Conservation (phyloP, 164 flowering plant species). For the Kalanchoe fedtschenkoi region DNA sequence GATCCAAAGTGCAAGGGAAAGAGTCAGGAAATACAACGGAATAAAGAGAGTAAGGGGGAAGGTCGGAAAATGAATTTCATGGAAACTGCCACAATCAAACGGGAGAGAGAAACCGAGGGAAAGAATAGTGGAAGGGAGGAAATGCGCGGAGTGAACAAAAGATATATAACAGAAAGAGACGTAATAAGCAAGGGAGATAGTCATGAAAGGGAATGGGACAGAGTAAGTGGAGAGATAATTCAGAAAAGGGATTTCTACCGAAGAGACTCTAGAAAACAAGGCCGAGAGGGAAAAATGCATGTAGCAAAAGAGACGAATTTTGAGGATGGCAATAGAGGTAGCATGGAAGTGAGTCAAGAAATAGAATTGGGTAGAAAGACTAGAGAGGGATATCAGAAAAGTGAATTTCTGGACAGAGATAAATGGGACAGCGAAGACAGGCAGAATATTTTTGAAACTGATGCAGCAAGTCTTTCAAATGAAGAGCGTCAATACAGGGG, state of each 20-base stretch:
- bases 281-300: neutral
- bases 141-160: neutral
- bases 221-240: neutral
- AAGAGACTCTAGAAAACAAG: neutral
- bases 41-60: neutral
- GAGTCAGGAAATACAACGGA: neutral
- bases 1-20: neutral
- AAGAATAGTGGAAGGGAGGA: neutral
- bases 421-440: neutral
- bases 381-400: neutral
- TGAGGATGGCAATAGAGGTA: neutral
- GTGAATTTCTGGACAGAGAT: neutral
- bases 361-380: neutral
- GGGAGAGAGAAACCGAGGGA: neutral
- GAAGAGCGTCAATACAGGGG: neutral
- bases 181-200: neutral
- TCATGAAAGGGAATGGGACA: neutral
- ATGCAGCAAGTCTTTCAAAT: neutral
- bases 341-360: slow-evolving; percentile 1
- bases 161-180: neutral
- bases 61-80: neutral
- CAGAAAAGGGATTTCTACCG: neutral
- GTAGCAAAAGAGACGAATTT: neutral
- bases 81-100: neutral
- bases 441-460: neutral